Evolutionary conservation across 148 eudicot genomes (phyloP).

Genomic region (Rhododendron williamsianum): DNA sequence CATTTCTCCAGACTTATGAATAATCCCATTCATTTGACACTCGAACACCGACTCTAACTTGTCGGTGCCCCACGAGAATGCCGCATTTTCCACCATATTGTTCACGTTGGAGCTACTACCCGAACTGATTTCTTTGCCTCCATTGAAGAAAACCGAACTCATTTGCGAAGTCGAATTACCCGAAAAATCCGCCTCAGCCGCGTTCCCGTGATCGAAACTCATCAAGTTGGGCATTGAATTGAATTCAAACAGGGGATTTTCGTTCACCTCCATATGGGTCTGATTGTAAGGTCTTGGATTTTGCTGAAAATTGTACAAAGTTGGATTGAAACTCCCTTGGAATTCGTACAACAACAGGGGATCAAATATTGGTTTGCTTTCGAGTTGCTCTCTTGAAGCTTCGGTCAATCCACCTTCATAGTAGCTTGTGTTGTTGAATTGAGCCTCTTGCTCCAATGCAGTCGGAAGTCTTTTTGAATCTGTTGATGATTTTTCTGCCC

Average conservation of each 20-base stretch:
- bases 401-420: not conserved
- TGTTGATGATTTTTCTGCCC: conserved; percentile 16
- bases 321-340: conserved; percentile 25
- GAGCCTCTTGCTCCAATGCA: conserved; percentile 24
- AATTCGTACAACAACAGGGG: conserved; percentile 30
- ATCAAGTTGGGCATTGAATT: conserved; percentile 32
- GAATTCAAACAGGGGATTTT: conserved; percentile 26
- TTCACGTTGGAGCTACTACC: conserved; percentile 40
- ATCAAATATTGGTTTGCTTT: conserved; percentile 26
- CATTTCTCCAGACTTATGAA: conserved; percentile 1
- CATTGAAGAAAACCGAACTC: conserved; percentile 32
- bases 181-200: conserved; percentile 20
- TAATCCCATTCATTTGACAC: conserved; percentile 9
- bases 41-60: conserved; percentile 21
- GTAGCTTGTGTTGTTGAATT: conserved; percentile 10
- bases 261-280: conserved; percentile 1
- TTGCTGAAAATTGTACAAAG: conserved; percentile 23
- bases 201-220: conserved; percentile 17
- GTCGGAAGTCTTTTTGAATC: conserved; percentile 5
- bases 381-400: conserved; percentile 18
- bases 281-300: not conserved
- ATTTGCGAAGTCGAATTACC: conserved; percentile 30
- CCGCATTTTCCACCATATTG: conserved; percentile 15
- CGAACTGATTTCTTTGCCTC: conserved; percentile 45
- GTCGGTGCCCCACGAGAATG: conserved; percentile 24